Evolutionary conservation across 2,329 filamentous ascomycete species (phyloP), one percentile per base, ranked within the genome.

Genomic region (Niveomyces coronatus): DNA sequence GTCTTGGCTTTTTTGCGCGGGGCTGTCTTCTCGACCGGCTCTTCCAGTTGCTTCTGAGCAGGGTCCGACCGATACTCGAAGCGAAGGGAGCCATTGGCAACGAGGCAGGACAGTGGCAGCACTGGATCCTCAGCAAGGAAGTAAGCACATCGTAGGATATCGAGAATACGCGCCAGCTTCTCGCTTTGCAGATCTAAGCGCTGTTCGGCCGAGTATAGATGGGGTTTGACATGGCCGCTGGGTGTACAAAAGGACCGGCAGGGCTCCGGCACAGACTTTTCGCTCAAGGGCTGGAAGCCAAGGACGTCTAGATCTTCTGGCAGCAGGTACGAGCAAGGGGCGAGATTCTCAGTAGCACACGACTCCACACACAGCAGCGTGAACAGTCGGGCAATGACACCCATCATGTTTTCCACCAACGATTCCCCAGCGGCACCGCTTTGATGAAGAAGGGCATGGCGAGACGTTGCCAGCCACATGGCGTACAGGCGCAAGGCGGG

Each of bases 401-500:
- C 60, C 45, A 68, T 61, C 59, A 73, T 65, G 6, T 64, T 58
- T 18, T 61, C 62, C 18, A 70, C 54, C 31, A 65, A 56, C 5
- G 61, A 57, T 28, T 65, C 64, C 19, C 30, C 35, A 18, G 40
- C 16, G 20, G 64, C 61, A 20, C 63, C 56, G 33, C 61, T 56
- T 39, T 64, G 67, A n/a, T 56, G 53, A 41, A 68, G 60, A 5
- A 74, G 49, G 41, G 74, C 68, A 9, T 54, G 49, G 19, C 64
- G 60, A 32, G 61, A 63, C 13, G 62, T 60, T 37, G 65, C 66
- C 3, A 75, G 57, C 72, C 72, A 76, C 31, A 70, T 63, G 40
- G 68, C 56, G 44, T 69, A 75, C 17, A 73, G 51, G n/a, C 72
- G 68, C 36, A 74, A 52, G 11, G 73, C 57, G 1, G 69, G 67